Percentiles rank a stretch among this genome's conserved stretches.
Evolutionary conservation across 208 protist genomes (phyloP).

Genomic region (Leishmania major): DNA sequence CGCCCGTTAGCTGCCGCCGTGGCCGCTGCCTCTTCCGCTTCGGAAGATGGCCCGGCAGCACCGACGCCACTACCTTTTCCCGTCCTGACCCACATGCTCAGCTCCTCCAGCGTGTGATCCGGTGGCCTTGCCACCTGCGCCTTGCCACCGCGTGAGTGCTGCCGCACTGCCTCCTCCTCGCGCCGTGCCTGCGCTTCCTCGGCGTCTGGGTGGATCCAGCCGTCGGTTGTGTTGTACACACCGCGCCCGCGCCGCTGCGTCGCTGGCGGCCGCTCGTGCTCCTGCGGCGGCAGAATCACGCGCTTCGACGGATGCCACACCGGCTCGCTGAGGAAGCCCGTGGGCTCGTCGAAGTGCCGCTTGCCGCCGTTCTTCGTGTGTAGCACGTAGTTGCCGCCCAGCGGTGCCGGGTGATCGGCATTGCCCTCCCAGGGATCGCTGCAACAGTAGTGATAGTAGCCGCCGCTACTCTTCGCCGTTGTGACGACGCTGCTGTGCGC

Average conservation of each 20-base stretch:
- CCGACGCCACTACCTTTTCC: not conserved
- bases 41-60: not conserved
- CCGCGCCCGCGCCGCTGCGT: constrained; percentile 32
- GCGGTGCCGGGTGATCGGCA: constrained; percentile 18
- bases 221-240: constrained; percentile 32
- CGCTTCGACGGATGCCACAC: constrained; percentile 39
- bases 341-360: constrained; percentile 70
- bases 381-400: constrained; percentile 56
- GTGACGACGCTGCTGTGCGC: constrained; percentile 29
- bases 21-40: not conserved
- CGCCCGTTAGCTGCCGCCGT: not conserved
- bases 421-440: constrained; percentile 14
- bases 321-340: constrained; percentile 32
- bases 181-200: constrained; percentile 16
- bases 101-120: constrained; percentile 56
- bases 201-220: constrained; percentile 34
- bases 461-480: not conserved
- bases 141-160: constrained; percentile 31
- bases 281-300: constrained; percentile 14
- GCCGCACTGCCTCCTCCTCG: constrained; percentile 14
- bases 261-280: constrained; percentile 1
- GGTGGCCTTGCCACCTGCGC: constrained; percentile 49
- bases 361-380: constrained; percentile 63
- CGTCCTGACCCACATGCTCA: constrained; percentile 44
- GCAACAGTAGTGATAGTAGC: not conserved